Conservation (phyloP, 2,329 filamentous ascomycete genomes). For the Epichloe sp. region DNA sequence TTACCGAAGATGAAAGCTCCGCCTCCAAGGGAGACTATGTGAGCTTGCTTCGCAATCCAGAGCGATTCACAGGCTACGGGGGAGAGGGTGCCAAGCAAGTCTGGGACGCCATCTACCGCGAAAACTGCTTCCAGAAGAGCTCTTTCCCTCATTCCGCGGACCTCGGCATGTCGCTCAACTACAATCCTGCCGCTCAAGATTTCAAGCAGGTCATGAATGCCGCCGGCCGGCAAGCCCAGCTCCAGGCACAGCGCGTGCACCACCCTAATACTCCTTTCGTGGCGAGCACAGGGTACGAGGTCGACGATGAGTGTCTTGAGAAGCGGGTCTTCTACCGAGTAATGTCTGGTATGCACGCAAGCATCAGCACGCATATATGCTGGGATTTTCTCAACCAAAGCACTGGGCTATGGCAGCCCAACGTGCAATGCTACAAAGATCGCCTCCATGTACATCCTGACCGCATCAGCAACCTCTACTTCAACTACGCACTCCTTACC, state of each 20-base stretch:
- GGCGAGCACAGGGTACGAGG: conserved; percentile 53
- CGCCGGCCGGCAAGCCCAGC: conserved; percentile 45
- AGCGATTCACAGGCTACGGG: conserved; percentile 90
- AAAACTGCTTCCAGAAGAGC: conserved; percentile 80
- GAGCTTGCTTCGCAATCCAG: conserved; percentile 82
- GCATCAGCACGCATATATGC: conserved; percentile 91
- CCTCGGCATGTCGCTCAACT: conserved; percentile 33
- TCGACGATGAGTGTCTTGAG: conserved; percentile 87
- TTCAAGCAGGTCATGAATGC: conserved; percentile 48
- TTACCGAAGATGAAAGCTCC: conserved; percentile 85
- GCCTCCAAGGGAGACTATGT: conserved; percentile 90
- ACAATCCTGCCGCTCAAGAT: conserved; percentile 43
- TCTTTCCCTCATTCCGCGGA: conserved; percentile 48
- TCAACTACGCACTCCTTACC: conserved; percentile 94
- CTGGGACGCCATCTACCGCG: conserved; percentile 92
- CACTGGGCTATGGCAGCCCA: conserved; percentile 85
- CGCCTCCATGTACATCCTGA: conserved; percentile 80
- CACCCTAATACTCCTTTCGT: conserved; percentile 44
- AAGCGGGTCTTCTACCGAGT: conserved; percentile 98
- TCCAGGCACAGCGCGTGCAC: conserved; percentile 35
- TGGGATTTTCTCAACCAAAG: conserved; percentile 93
- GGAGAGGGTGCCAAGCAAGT: conserved; percentile 77
- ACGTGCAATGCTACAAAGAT: conserved; percentile 74
- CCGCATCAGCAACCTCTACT: conserved; percentile 93
- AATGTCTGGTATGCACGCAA: conserved; percentile 94